Conservation (phyloP, 2,329 filamentous ascomycete genomes). For the Magnaporthales sp. region DNA sequence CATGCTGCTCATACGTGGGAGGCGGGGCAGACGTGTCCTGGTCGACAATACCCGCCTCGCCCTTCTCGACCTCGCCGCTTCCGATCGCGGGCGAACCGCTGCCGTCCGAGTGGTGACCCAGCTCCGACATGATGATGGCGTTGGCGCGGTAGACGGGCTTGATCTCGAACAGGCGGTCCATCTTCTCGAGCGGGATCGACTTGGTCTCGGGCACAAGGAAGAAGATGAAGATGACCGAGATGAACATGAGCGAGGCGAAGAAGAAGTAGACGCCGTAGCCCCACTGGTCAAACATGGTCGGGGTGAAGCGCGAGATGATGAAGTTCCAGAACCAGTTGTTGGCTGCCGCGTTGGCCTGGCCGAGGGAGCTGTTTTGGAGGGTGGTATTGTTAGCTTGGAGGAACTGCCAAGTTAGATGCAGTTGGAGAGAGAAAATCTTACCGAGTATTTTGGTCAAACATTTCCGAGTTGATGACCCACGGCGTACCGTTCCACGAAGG, state of each 20-base stretch:
- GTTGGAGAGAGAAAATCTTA: conserved; percentile 62
- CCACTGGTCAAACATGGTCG: conserved; percentile 45
- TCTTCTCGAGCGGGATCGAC: conserved; percentile 53
- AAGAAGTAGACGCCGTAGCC: conserved; percentile 61
- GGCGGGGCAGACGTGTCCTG: neutral
- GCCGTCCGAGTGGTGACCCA: conserved; percentile 13
- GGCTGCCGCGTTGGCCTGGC: conserved; percentile 62
- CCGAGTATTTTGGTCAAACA: conserved; percentile 63
- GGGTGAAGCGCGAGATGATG: conserved; percentile 58
- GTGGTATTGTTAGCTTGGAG: neutral
- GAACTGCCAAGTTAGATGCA: conserved; percentile 43
- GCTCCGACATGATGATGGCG: conserved; percentile 31
- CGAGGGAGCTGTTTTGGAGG: conserved; percentile 43
- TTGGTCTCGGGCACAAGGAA: conserved; percentile 61
- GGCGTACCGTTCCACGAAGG: conserved; percentile 66
- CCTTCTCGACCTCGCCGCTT: neutral
- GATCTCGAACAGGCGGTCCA: conserved; percentile 51
- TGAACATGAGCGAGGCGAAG: conserved; percentile 55
- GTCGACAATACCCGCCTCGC: neutral
- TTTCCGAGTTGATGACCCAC: conserved; percentile 69
- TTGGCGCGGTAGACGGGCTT: conserved; percentile 37
- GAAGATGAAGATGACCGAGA: conserved; percentile 49
- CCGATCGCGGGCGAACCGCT: neutral
- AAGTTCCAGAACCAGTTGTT: conserved; percentile 71
- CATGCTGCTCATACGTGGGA: neutral